Conservation (phyloP, 75 land plant genomes). For the Isoetes taiwanensis region DNA sequence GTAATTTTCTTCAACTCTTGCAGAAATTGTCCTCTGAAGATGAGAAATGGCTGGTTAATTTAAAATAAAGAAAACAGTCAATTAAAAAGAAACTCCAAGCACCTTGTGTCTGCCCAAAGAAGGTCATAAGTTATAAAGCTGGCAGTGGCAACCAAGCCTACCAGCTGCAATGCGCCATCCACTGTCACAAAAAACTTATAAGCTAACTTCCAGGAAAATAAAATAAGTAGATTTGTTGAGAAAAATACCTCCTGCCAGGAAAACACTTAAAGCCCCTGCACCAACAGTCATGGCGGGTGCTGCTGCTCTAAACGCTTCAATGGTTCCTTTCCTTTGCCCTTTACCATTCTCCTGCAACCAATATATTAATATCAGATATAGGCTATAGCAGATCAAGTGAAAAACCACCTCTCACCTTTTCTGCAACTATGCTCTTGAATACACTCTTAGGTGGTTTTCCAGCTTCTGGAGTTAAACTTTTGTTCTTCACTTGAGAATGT, state of each 20-base stretch:
- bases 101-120: conserved; percentile 17
- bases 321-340: no score
- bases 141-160: conserved; percentile 13
- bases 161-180: conserved; percentile 16
- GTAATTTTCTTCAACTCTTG: conserved; percentile 7
- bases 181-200: conserved; percentile 6
- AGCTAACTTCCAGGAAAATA: neutral
- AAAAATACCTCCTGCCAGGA: conserved; percentile 9
- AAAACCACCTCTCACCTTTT: no score
- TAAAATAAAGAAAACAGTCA: no score
- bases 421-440: no score
- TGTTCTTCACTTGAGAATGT: no score
- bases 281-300: conserved; percentile 15
- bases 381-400: no score
- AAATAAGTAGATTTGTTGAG: neutral
- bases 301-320: no score
- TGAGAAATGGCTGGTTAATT: neutral
- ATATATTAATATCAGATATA: no score
- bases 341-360: no score
- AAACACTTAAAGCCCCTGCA: conserved; percentile 15
- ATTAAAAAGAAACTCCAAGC: neutral
- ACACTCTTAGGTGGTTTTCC: no score
- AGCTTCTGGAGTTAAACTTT: no score
- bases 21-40: conserved; percentile 2
- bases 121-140: conserved; percentile 17